phyloP scores from a whole-genome alignment of 352 stramenopile genomes.

The Phytophthora pisi region DNA sequence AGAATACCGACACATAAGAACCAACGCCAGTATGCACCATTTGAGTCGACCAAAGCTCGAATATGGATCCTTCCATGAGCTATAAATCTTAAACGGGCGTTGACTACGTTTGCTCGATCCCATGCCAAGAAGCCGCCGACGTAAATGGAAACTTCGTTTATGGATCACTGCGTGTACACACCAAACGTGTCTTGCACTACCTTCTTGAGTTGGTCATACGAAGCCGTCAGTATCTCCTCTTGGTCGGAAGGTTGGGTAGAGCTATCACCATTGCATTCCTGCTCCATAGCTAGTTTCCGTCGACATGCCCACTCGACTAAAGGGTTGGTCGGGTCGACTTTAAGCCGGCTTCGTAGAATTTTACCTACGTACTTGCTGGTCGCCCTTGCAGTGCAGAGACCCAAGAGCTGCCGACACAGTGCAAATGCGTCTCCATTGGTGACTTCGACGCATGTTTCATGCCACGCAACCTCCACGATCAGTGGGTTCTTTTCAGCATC shows the following conservation, averaged over 20 bases:
- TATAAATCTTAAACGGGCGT: conserved; percentile 19
- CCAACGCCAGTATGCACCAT: background rate
- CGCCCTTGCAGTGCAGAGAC: conserved; percentile 49
- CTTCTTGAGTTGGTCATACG: conserved; percentile 57
- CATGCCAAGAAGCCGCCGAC: conserved; percentile 7
- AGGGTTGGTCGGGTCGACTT: conserved; percentile 53
- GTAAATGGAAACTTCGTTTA: background rate
- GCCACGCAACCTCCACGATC: conserved; percentile 65
- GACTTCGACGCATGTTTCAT: conserved; percentile 49
- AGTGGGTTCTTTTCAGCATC: conserved; percentile 50
- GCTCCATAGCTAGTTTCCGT: conserved; percentile 8
- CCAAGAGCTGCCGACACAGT: conserved; percentile 63
- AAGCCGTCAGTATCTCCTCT: background rate
- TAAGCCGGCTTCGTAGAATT: conserved; percentile 59
- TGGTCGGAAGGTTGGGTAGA: conserved; percentile 15
- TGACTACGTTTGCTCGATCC: conserved; percentile 15
- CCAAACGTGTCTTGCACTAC: conserved; percentile 60
- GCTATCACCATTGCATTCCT: background rate
- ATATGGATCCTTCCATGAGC: background rate
- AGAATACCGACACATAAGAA: conserved; percentile 36
- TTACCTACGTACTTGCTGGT: conserved; percentile 70
- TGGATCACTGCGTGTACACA: conserved; percentile 40
- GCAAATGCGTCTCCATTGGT: conserved; percentile 68
- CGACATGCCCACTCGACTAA: conserved; percentile 42
- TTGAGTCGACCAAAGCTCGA: conserved; percentile 1